These are phyloP conservation scores for Aspergillus carbonarius DNA, from an alignment of 2,329 filamentous ascomycete genomes.

Conservation along the genomic window DNA sequence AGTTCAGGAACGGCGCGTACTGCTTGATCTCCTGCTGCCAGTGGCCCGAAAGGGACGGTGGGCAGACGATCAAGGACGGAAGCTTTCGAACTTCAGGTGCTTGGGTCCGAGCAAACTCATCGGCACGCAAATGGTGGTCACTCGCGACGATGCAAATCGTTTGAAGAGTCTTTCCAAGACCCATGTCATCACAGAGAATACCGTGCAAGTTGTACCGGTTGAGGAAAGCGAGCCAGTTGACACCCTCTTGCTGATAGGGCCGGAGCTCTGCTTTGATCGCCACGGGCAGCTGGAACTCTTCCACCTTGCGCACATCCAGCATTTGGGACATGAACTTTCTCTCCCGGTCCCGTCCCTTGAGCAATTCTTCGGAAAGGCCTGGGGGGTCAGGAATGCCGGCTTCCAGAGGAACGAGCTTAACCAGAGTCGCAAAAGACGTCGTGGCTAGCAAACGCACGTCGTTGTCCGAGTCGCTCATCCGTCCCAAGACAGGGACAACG, in stretches of 20 bases:
- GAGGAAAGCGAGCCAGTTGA: slow-evolving; percentile 97
- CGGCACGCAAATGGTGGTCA: slow-evolving; percentile 89
- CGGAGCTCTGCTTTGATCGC: slow-evolving; percentile 95
- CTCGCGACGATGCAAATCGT: slow-evolving; percentile 97
- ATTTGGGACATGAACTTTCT: slow-evolving; percentile 96
- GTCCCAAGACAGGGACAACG: slow-evolving; percentile 91
- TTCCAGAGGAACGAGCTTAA: slow-evolving; percentile 95
- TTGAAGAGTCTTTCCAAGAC: slow-evolving; percentile 94
- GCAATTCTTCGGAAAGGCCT: slow-evolving; percentile 80
- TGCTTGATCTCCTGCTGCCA: slow-evolving; percentile 98
- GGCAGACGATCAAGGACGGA: slow-evolving; percentile 92
- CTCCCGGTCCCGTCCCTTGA: slow-evolving; percentile 89
- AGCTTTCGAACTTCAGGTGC: slow-evolving; percentile 74
- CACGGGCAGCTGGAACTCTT: slow-evolving; percentile 88
- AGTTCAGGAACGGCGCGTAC: slow-evolving; percentile 90
- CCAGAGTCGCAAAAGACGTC: slow-evolving; percentile 92
- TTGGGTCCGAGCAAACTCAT: slow-evolving; percentile 82
- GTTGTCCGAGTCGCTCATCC: slow-evolving; percentile 98
- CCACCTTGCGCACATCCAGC: slow-evolving; percentile 94
- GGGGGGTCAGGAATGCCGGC: slow-evolving; percentile 96
- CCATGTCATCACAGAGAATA: slow-evolving; percentile 99
- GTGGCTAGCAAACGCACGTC: slow-evolving; percentile 93
- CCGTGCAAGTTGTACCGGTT: slow-evolving; percentile 98
- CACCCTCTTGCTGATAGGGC: slow-evolving; percentile 96
- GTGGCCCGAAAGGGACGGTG: slow-evolving; percentile 92